Base-by-base conservation (phyloP, 148 eudicot genomes). In the Vaccinium corymbosum region DNA sequence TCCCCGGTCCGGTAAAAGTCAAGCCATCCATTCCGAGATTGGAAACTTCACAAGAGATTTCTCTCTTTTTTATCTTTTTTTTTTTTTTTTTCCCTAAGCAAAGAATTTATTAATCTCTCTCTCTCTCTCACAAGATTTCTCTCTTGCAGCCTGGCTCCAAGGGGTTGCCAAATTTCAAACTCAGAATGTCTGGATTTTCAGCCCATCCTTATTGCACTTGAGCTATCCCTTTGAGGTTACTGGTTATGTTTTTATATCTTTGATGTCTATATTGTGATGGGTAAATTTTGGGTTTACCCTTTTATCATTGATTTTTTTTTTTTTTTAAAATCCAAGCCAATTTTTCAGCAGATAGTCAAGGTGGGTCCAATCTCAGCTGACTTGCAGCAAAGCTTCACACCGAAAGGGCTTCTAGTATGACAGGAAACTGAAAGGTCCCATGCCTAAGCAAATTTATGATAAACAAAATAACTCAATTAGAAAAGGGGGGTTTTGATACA, bases 361-460 rank as follows among this genome's bases (percentile, higher is more conserved):
- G 87, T 84, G 81, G 82, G 88, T 71, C 74, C 80, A 70, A 25
- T 22, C 56, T 56, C 15, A 53, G 84, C 82, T 84, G 86, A 87
- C 82, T 77, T 76, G 64, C 2, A 56, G 42, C 80, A 87, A 84
- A 87, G 84, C 84, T 70, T 84, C 75, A 12, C 86, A 87, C 89
- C 86, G 89, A 87, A 87, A 87, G 89, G 87, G 66, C 15, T 57
- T 42, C 48, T 53, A 77, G 59, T 81, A 57, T 70, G 81, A 84
- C 78, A 68, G 53, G 74, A 68, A 73, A 81, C 29, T 80, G 13
- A 76, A 68, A 79, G 83, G 84, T 3, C 84, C 79, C 79, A 53
- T 82, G 79, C 79, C 68, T 72, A 35, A 64, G 22, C 76, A 64
- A 73, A 42, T 49, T 29, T 46, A 32, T 29, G 48, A 76, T 61